These are phyloP conservation scores for Coemansia sp. DNA, from an alignment of 192 early-diverging fungal species.

Conservation along the genomic window DNA sequence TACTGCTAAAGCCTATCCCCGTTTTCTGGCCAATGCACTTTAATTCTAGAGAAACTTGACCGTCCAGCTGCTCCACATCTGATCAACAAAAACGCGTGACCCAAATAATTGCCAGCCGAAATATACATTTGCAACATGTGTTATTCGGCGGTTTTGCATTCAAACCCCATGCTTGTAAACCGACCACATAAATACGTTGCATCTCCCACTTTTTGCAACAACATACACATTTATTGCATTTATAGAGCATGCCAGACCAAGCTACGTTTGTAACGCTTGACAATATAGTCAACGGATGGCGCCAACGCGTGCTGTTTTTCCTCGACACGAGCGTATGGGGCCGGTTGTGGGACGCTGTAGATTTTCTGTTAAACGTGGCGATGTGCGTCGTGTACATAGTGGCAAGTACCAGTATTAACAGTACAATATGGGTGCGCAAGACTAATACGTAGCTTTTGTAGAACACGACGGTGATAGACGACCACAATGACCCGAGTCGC, in stretches of 20 bases:
- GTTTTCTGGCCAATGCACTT: background rate
- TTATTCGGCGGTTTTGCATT: background rate
- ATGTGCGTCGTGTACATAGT: slow-evolving; percentile 44
- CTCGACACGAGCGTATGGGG: slow-evolving; percentile 51
- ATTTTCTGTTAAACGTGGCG: slow-evolving; percentile 33
- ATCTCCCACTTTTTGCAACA: background rate
- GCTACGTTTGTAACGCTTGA: slow-evolving; percentile 50
- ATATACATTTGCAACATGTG: background rate
- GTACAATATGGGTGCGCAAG: background rate
- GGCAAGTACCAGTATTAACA: slow-evolving; percentile 23
- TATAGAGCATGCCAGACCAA: slow-evolving; percentile 32
- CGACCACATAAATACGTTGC: background rate
- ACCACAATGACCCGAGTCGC: slow-evolving; percentile 19
- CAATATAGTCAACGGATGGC: slow-evolving; percentile 51
- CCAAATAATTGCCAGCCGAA: background rate
- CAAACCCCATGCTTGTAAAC: background rate
- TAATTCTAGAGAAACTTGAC: background rate
- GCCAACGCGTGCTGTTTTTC: slow-evolving; percentile 40
- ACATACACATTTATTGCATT: background rate
- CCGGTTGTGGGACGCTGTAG: slow-evolving; percentile 43
- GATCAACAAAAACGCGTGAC: background rate
- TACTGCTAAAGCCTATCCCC: background rate
- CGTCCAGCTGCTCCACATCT: background rate
- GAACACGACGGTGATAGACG: slow-evolving; percentile 44
- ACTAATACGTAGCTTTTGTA: slow-evolving; percentile 5